A percentile compares a stretch with the other conserved stretches of the same genome.
phyloP scores from a whole-genome alignment of 2,329 filamentous ascomycete genomes.

The Madurella mycetomatis region DNA sequence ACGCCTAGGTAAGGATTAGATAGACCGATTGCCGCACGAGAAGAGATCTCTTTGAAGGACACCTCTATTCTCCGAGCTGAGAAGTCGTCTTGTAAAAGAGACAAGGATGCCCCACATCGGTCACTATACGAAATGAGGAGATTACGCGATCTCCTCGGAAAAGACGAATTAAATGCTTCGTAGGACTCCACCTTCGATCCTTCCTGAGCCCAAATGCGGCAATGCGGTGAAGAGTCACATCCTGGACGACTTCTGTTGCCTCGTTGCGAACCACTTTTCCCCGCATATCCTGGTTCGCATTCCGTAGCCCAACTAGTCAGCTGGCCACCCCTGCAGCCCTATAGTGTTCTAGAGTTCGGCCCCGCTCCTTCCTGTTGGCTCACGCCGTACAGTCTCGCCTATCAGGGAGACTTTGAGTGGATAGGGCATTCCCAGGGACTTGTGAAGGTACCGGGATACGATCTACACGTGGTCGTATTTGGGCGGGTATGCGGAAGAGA shows the following conservation, averaged over 20 bases:
- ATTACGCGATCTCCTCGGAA: neutral
- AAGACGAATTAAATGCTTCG: neutral
- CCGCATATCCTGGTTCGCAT: slow-evolving; percentile 5
- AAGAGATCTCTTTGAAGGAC: neutral
- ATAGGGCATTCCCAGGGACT: neutral
- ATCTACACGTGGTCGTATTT: neutral
- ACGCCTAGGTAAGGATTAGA: slow-evolving; percentile 76
- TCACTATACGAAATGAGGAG: neutral
- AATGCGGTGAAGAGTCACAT: slow-evolving; percentile 10
- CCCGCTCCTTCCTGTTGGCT: neutral
- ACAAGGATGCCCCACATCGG: neutral
- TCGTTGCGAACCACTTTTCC: slow-evolving; percentile 15
- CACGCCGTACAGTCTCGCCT: neutral
- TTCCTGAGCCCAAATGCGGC: neutral
- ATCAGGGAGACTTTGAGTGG: neutral
- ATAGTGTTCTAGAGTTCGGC: neutral
- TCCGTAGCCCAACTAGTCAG: slow-evolving; percentile 4
- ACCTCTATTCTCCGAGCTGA: neutral
- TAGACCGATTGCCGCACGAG: slow-evolving; percentile 8
- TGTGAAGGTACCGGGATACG: neutral
- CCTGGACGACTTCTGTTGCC: neutral
- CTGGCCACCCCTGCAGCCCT: slow-evolving; percentile 12
- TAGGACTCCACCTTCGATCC: neutral
- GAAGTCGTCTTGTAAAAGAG: neutral
- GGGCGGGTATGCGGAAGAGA: neutral